These are phyloP conservation scores for Aureobasidium leucospermi DNA, from an alignment of 2,329 filamentous ascomycete species.

Conservation along the genomic window DNA sequence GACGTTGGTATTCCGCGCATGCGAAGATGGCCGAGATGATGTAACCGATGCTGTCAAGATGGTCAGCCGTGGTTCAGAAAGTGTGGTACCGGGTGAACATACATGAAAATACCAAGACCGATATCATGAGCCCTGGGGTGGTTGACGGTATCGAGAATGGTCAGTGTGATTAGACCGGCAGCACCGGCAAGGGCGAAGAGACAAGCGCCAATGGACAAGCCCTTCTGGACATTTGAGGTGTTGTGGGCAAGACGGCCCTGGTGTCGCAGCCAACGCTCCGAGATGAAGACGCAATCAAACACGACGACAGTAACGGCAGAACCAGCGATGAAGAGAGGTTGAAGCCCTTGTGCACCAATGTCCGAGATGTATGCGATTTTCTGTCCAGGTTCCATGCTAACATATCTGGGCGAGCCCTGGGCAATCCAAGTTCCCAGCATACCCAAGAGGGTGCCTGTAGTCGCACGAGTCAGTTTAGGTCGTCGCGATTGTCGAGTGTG, in stretches of 20 bases:
- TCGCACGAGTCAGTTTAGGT: background rate
- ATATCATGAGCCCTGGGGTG: conserved; percentile 63
- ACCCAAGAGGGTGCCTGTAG: conserved; percentile 55
- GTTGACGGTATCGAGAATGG: conserved; percentile 74
- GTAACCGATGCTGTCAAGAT: conserved; percentile 54
- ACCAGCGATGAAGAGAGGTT: conserved; percentile 72
- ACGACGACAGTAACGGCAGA: conserved; percentile 65
- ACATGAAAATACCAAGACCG: conserved; percentile 76
- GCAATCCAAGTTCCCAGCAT: conserved; percentile 65
- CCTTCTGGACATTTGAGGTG: conserved; percentile 54
- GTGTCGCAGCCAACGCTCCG: conserved; percentile 82
- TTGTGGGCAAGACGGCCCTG: conserved; percentile 71
- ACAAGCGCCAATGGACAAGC: conserved; percentile 56
- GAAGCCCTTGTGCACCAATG: conserved; percentile 54
- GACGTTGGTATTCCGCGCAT: conserved; percentile 81
- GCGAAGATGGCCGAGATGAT: conserved; percentile 79
- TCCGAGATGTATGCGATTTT: conserved; percentile 52
- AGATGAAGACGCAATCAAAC: conserved; percentile 71
- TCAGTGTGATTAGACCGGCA: conserved; percentile 70
- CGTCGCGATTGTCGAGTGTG: background rate
- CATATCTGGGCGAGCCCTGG: conserved; percentile 49
- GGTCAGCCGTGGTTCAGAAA: background rate
- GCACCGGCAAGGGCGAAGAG: conserved; percentile 67
- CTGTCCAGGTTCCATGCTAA: conserved; percentile 53
- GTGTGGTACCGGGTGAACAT: conserved; percentile 16